These are phyloP conservation scores for Paraphoma chrysanthemicola DNA, from an alignment of 2,329 filamentous ascomycete species.

Conservation along the genomic window DNA sequence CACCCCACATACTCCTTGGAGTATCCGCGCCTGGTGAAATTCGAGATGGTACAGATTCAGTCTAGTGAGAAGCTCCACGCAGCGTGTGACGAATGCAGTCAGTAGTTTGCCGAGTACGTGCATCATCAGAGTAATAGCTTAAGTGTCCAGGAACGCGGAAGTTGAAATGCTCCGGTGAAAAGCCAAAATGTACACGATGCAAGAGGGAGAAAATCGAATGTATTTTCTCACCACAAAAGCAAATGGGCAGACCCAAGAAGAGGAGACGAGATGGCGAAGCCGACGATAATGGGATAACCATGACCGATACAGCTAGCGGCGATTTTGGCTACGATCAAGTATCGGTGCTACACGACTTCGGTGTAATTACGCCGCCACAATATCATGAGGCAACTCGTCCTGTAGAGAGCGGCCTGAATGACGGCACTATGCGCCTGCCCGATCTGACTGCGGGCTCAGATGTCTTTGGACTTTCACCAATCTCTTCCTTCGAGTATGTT, in stretches of 20 bases:
- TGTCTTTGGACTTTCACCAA: conserved; percentile 3
- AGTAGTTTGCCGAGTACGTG: conserved; percentile 19
- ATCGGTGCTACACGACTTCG: conserved; percentile 6
- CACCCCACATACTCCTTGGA: not conserved
- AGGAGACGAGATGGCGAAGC: conserved; percentile 43
- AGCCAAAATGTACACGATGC: conserved; percentile 53
- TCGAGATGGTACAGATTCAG: conserved; percentile 23
- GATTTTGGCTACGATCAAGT: not conserved
- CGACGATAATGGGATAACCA: conserved; percentile 1
- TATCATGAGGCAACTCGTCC: conserved; percentile 4
- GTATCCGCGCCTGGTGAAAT: not conserved
- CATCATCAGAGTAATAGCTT: conserved; percentile 3
- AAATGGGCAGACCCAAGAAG: conserved; percentile 61
- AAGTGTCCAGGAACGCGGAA: conserved; percentile 52
- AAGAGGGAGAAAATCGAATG: conserved; percentile 50
- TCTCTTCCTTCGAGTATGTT: conserved; percentile 21
- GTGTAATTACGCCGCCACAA: conserved; percentile 18
- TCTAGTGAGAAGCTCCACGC: conserved; percentile 37
- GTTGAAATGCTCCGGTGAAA: conserved; percentile 56
- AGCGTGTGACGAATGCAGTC: conserved; percentile 47
- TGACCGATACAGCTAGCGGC: not conserved
- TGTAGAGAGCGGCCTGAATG: not conserved
- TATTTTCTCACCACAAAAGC: conserved; percentile 56
- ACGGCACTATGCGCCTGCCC: conserved; percentile 7
- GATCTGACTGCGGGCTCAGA: not conserved